Conservation (phyloP, 2,329 filamentous ascomycete species). For the Zasmidium angulare region DNA sequence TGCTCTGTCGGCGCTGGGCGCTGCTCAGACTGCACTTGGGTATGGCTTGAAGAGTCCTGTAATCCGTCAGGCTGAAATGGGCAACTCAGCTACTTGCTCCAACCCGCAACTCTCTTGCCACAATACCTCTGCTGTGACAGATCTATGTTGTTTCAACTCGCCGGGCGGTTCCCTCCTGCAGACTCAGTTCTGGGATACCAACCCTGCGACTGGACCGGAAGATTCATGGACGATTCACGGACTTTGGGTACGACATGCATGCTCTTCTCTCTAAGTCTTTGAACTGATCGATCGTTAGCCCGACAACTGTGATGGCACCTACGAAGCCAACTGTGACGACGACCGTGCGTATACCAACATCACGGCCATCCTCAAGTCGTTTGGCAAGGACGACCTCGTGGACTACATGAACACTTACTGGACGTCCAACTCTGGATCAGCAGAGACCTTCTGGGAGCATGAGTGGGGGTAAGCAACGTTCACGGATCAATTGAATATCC, state of each 20-base stretch:
- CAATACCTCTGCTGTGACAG: conserved; percentile 58
- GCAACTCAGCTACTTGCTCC: conserved; percentile 32
- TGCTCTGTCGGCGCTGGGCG: conserved; percentile 29
- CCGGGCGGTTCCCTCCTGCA: conserved; percentile 70
- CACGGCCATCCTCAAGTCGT: conserved; percentile 57
- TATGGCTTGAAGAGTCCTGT: conserved; percentile 18
- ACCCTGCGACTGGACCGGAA: conserved; percentile 62
- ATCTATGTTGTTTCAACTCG: conserved; percentile 73
- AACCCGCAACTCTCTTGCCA: conserved; percentile 61
- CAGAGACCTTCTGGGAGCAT: conserved; percentile 63
- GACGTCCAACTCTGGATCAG: conserved; percentile 66
- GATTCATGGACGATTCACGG: conserved; percentile 76
- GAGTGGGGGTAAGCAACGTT: conserved; percentile 6
- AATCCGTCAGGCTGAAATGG: conserved; percentile 2
- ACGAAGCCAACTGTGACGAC: conserved; percentile 64
- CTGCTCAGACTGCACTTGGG: conserved; percentile 30
- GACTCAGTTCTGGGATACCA: conserved; percentile 76
- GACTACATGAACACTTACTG: conserved; percentile 69
- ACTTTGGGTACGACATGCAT: conserved; percentile 39
- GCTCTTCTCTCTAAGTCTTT: not conserved
- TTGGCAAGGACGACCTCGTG: conserved; percentile 57
- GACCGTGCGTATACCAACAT: conserved; percentile 65
- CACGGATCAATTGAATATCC: not conserved
- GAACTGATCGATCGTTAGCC: conserved; percentile 35
- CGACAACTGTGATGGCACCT: conserved; percentile 66